Evolutionary conservation across 1,139 yeast species (phyloP).

Genomic region (Nakaseomyces delphensis): DNA sequence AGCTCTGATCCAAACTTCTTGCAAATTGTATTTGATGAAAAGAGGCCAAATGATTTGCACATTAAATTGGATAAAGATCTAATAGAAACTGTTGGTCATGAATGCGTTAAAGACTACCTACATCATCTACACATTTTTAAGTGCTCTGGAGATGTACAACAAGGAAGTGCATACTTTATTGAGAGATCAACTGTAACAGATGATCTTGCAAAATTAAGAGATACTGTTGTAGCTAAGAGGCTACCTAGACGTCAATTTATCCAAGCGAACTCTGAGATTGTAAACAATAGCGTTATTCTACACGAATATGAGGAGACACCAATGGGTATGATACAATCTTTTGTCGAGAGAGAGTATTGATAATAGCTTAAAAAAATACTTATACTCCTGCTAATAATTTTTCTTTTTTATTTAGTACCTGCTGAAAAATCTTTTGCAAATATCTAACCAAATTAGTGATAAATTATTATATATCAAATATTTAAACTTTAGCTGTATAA

Average conservation of each 20-base stretch:
- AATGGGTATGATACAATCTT: constrained; percentile 70
- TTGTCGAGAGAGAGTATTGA: constrained; percentile 58
- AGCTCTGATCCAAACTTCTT: constrained; percentile 51
- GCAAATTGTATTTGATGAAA: constrained; percentile 36
- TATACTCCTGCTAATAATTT: no score
- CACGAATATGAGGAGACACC: constrained; percentile 69
- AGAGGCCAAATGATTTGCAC: constrained; percentile 42
- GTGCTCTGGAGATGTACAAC: constrained; percentile 60
- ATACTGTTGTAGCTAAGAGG: constrained; percentile 59
- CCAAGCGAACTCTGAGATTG: constrained; percentile 53
- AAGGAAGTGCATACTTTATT: constrained; percentile 54
- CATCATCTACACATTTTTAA: constrained; percentile 68
- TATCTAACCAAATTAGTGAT: not conserved
- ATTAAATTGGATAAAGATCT: constrained; percentile 51
- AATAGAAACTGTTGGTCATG: constrained; percentile 60
- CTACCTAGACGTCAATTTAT: constrained; percentile 76
- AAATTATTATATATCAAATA: not conserved
- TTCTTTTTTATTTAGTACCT: no score
- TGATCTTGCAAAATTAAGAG: constrained; percentile 57
- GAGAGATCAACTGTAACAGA: constrained; percentile 59
- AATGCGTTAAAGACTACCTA: constrained; percentile 64
- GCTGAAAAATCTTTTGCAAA: not conserved
- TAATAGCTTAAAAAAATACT: constrained; percentile 4
- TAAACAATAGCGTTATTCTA: constrained; percentile 41
- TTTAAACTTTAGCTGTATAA: not conserved